These are phyloP conservation scores for Microstegium vimineum DNA, from an alignment of 176 grass and related monocot species.

Conservation along the genomic window DNA sequence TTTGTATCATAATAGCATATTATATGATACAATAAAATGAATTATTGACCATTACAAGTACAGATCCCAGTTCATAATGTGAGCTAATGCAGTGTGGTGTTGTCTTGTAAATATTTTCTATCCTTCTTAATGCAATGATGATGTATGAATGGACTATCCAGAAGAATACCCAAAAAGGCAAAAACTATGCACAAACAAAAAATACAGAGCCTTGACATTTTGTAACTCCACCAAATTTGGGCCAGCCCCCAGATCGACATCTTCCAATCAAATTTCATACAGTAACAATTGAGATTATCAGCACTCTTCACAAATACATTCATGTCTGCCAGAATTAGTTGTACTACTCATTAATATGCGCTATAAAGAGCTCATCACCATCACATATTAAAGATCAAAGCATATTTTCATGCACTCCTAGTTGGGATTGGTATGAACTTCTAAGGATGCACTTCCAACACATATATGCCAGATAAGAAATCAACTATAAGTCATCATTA, in stretches of 20 bases:
- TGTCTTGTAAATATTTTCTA: background rate
- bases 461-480: conserved; percentile 10
- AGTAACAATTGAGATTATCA: background rate
- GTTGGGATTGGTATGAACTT: background rate
- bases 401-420: background rate
- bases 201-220: conserved; percentile 13
- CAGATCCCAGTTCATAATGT: background rate
- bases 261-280: conserved; percentile 2
- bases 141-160: background rate
- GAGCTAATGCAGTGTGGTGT: background rate
- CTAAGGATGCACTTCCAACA: background rate
- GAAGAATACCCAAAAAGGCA: background rate
- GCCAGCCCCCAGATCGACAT: background rate
- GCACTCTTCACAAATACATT: background rate
- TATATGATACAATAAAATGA: background rate
- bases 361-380: background rate
- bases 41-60: background rate
- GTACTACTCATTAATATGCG: background rate
- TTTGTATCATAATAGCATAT: background rate
- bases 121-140: background rate
- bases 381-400: background rate
- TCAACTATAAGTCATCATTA: background rate
- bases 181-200: background rate
- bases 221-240: background rate
- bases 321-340: background rate